Evolutionary conservation across 768 basidiomycete genomes (phyloP).

Genomic region (Glaciozyma antarctica): DNA sequence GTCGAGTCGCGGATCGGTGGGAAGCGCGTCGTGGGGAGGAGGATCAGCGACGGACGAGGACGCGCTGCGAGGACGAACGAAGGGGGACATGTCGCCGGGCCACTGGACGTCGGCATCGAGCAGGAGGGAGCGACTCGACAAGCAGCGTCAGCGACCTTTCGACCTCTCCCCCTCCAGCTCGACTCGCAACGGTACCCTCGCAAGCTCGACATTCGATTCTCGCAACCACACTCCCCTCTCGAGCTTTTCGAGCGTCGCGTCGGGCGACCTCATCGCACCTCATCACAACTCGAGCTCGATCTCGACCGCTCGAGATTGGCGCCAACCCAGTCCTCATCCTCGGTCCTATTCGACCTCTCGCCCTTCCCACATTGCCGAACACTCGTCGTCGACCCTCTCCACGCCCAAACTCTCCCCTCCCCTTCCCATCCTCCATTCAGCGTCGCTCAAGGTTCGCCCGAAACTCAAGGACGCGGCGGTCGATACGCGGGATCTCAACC

Average conservation of each 20-base stretch:
- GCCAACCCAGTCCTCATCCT: slow-evolving; percentile 1
- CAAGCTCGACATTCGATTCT: slow-evolving; percentile 15
- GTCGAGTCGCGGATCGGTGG: slow-evolving; percentile 28
- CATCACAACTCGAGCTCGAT: slow-evolving; percentile 7
- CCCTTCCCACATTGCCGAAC: not conserved
- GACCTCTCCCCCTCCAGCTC: slow-evolving; percentile 26
- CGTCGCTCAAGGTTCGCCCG: not conserved
- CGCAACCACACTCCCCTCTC: slow-evolving; percentile 20
- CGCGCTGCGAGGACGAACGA: not conserved
- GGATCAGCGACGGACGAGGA: slow-evolving; percentile 11
- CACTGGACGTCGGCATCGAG: slow-evolving; percentile 32
- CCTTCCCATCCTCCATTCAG: not conserved
- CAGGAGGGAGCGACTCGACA: slow-evolving; percentile 28
- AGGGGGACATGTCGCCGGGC: slow-evolving; percentile 11
- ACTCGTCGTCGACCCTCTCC: not conserved
- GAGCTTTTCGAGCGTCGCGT: slow-evolving; percentile 23
- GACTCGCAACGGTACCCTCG: slow-evolving; percentile 9
- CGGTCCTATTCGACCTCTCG: slow-evolving; percentile 11
- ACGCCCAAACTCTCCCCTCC: not conserved
- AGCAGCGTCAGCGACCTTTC: not conserved
- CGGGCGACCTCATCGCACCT: not conserved
- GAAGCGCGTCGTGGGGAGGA: slow-evolving; percentile 27
- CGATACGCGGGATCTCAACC: slow-evolving; percentile 24
- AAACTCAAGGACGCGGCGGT: slow-evolving; percentile 23
- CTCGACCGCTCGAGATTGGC: slow-evolving; percentile 18